Conservation (phyloP, 768 basidiomycete species). For the Lactarius indigo region DNA sequence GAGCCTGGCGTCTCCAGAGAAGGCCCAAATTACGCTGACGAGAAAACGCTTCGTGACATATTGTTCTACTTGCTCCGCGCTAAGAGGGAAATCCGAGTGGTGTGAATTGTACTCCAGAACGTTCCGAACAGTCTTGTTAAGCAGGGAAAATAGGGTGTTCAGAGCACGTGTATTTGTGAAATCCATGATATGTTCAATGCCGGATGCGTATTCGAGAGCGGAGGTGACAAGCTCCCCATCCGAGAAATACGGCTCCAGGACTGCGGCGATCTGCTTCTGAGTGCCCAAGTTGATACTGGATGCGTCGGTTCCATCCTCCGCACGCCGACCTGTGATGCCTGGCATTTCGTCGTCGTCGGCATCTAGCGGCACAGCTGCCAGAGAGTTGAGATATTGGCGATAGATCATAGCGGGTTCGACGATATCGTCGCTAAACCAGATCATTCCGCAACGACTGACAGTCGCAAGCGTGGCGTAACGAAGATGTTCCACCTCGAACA, state of each 20-base stretch:
- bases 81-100: constrained; percentile 91
- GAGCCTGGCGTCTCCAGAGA: constrained; percentile 93
- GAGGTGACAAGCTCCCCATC: constrained; percentile 76
- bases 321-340: constrained; percentile 60
- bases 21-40: constrained; percentile 95
- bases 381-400: constrained; percentile 76
- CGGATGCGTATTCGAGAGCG: constrained; percentile 74
- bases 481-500: constrained; percentile 99
- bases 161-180: constrained; percentile 90
- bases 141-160: constrained; percentile 92
- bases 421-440: constrained; percentile 99
- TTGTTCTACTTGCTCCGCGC: constrained; percentile 79
- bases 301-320: constrained; percentile 48
- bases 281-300: constrained; percentile 58
- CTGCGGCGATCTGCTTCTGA: constrained; percentile 69
- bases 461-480: constrained; percentile 96
- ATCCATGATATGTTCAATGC: constrained; percentile 99
- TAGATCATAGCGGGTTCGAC: constrained; percentile 91
- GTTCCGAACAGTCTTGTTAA: constrained; percentile 94
- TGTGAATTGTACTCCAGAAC: constrained; percentile 92
- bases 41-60: constrained; percentile 89
- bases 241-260: constrained; percentile 80
- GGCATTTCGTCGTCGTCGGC: constrained; percentile 80
- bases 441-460: constrained; percentile 99
- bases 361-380: constrained; percentile 74